phyloP scores from a whole-genome alignment of 768 basidiomycete species.

The Chlorophyllum brunneum region DNA sequence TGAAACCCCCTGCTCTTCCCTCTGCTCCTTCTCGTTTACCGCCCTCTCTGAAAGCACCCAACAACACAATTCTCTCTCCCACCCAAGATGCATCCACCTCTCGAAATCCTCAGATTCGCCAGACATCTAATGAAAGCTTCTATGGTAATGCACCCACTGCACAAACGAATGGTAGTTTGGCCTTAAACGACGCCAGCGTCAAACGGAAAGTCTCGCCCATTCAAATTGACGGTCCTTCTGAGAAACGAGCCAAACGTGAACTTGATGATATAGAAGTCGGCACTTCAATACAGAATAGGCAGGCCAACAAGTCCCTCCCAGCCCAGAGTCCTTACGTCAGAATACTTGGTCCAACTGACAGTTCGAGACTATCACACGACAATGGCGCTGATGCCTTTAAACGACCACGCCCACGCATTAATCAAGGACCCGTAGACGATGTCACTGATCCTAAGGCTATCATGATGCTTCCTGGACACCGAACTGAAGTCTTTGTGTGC shows the following conservation, averaged over 20 bases:
- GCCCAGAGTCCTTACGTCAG: conserved; percentile 12
- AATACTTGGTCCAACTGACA: conserved; percentile 15
- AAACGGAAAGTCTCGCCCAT: conserved; percentile 57
- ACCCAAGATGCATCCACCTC: not conserved
- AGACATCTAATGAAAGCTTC: conserved; percentile 11
- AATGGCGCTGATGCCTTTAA: conserved; percentile 1
- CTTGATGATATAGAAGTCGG: conserved; percentile 48
- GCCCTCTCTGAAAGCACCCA: not conserved
- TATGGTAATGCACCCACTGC: conserved; percentile 7
- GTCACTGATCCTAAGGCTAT: conserved; percentile 37
- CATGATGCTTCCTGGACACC: conserved; percentile 53
- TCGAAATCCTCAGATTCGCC: not conserved
- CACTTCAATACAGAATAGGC: conserved; percentile 14
- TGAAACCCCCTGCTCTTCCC: conserved; percentile 13
- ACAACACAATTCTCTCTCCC: not conserved
- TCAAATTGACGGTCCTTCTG: conserved; percentile 45
- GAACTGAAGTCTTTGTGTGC: conserved; percentile 74
- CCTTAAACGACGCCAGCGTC: conserved; percentile 17
- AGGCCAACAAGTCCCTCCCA: conserved; percentile 6
- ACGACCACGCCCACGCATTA: not conserved
- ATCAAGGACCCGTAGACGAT: conserved; percentile 39
- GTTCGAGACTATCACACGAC: conserved; percentile 15
- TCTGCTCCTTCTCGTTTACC: conserved; percentile 2
- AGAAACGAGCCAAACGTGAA: conserved; percentile 60
- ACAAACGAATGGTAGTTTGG: conserved; percentile 11